A percentile compares a stretch with the other conserved stretches of the same genome.
Conservation (phyloP, 2,329 filamentous ascomycete species). For the Epichloe sylvatica region DNA sequence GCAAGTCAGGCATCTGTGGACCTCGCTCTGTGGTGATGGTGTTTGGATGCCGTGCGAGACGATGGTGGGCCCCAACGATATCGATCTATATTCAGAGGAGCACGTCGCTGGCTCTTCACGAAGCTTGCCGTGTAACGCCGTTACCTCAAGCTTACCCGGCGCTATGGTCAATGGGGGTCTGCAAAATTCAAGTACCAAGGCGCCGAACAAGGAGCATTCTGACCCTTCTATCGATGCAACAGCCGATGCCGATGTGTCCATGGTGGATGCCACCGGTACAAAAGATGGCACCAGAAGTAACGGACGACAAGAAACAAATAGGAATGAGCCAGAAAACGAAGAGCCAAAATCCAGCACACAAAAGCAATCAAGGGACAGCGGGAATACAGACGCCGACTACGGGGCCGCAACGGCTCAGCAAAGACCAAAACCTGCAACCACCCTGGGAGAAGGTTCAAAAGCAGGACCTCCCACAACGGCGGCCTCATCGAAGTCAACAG, state of each 20-base stretch:
- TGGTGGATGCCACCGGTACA: constrained; percentile 7
- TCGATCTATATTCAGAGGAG: constrained; percentile 38
- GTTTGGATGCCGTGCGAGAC: constrained; percentile 49
- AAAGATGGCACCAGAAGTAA: constrained; percentile 3
- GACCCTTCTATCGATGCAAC: background rate
- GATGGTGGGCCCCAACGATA: constrained; percentile 43
- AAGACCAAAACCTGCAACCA: constrained; percentile 6
- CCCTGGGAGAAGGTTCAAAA: constrained; percentile 16
- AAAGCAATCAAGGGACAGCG: background rate
- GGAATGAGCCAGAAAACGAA: background rate
- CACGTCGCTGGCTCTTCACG: constrained; percentile 26
- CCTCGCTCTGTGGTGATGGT: constrained; percentile 60
- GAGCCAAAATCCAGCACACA: background rate
- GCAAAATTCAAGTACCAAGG: background rate
- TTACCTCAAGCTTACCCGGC: constrained; percentile 4
- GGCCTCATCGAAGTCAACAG: constrained; percentile 10
- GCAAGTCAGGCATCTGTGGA: constrained; percentile 60
- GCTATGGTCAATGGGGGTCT: constrained; percentile 13
- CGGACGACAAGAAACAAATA: background rate
- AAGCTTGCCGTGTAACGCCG: constrained; percentile 13
- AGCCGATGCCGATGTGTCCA: constrained; percentile 10
- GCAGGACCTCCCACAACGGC: background rate
- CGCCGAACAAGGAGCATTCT: background rate
- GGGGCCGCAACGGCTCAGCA: constrained; percentile 9
- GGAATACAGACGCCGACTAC: background rate